Evolutionary conservation across 148 eudicot species (phyloP).

Genomic region (Persicaria maculosa): DNA sequence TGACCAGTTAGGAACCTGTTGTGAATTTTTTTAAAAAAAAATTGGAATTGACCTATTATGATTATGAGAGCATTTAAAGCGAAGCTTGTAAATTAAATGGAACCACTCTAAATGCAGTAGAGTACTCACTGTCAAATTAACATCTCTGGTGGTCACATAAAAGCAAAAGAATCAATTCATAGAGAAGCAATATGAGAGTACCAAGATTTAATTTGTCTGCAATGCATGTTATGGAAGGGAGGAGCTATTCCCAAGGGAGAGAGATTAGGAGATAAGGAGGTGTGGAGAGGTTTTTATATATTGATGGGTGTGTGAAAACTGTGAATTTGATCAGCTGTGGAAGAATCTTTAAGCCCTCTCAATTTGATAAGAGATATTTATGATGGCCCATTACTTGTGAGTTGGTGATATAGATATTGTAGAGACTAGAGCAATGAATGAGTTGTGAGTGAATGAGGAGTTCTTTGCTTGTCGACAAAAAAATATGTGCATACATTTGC

Average conservation of each 20-base stretch:
- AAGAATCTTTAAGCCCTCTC: not conserved
- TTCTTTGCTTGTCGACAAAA: not conserved
- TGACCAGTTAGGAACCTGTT: no score
- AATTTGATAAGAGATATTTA: not conserved
- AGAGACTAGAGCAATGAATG: not conserved
- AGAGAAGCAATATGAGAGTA: not conserved
- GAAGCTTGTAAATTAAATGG: not conserved
- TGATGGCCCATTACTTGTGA: slow-evolving; percentile 8
- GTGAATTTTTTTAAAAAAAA: no score
- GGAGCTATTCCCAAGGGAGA: slow-evolving; percentile 4
- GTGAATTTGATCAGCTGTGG: not conserved
- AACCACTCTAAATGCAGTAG: not conserved
- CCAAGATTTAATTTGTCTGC: no score
- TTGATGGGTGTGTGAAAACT: not conserved
- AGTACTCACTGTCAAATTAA: not conserved
- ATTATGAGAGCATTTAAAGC: not conserved
- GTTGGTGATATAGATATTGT: not conserved
- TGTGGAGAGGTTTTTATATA: not conserved
- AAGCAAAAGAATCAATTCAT: not conserved
- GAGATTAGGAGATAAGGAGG: not conserved
- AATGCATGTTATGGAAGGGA: not conserved
- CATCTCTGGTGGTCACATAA: not conserved
- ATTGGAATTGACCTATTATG: not conserved
- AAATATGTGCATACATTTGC: not conserved
- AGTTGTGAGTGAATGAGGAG: not conserved